Evolutionary conservation across 2,329 filamentous ascomycete species (phyloP), one percentile per base, ranked within the genome.

Genomic region (Podosphaera fusca): DNA sequence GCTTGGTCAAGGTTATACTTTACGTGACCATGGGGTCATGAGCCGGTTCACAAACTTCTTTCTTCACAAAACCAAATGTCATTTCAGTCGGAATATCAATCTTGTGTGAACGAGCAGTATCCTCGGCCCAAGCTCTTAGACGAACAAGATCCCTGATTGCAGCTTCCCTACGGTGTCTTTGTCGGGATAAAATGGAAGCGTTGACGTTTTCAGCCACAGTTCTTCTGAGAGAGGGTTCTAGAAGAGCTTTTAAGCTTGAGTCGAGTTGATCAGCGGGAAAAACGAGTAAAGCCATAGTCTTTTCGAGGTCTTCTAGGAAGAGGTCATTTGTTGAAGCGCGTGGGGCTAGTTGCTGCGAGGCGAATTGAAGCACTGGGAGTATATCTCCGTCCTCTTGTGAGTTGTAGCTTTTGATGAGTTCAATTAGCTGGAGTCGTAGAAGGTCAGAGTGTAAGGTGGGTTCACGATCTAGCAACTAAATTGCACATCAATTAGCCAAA

Each of bases 141-240:
- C 83, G 82, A 46, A 95, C 81, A 2, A 98, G 74, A 61, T 85
- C 80, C 57, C 85, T 78, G 61, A 98, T 86, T 33, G 86, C 84
- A 10, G 89, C 84, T 68, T 95, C 87, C 60, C 83, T 79, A 60
- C 81, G 76, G 62, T 81, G 75, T 30, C 83, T 82, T 66, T 89
- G 83, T 55, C 77, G 81, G 57, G 78, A 74, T 33, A 96, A 72
- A 56, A 98, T 87, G 9, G 88, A 87, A 69, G 88, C 82, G 67
- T 98, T 98, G 56, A 98, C 92, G 63, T 78, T 78, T 60, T 82
- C 82, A 3, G 92, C 92, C n/a, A 95, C 88, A 49, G 83, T 79
- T 62, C 82, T 80, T 60, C 92, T 81, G 50, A 96, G 75, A 53
- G 81, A 77, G 2, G 89, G 85, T 62, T 94, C 78, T 21, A 98